Conservation (phyloP, 768 basidiomycete species). For the Hygrocybe punicea region DNA sequence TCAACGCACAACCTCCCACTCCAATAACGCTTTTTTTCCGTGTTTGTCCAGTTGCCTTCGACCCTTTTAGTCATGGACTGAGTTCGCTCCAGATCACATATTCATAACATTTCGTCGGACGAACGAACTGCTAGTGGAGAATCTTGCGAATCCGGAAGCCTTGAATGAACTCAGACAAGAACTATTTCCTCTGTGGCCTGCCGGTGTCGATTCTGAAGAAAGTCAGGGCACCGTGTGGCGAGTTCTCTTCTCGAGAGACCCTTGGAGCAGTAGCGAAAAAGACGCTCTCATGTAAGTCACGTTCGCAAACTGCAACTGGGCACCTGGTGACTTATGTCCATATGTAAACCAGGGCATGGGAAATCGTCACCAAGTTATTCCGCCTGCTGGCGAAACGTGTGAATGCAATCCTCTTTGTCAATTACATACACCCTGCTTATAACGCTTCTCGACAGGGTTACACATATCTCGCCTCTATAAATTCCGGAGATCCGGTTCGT, state of each 20-base stretch:
- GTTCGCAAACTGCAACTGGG: background rate
- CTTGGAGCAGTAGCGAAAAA: slow-evolving; percentile 61
- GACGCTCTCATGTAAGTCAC: slow-evolving; percentile 50
- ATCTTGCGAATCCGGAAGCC: slow-evolving; percentile 42
- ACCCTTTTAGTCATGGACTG: background rate
- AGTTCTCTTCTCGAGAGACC: slow-evolving; percentile 61
- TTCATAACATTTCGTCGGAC: slow-evolving; percentile 66
- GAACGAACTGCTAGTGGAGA: slow-evolving; percentile 61
- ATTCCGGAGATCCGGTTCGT: slow-evolving; percentile 52
- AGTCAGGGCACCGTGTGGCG: slow-evolving; percentile 49
- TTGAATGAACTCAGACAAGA: slow-evolving; percentile 56
- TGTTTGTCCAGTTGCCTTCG: background rate
- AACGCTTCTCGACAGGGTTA: slow-evolving; percentile 52
- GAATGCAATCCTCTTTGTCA: slow-evolving; percentile 18
- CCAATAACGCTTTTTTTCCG: slow-evolving; percentile 7
- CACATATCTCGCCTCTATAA: slow-evolving; percentile 61
- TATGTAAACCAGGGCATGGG: slow-evolving; percentile 46
- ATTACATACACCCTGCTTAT: slow-evolving; percentile 3
- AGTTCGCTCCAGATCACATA: slow-evolving; percentile 54
- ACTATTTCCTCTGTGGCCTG: slow-evolving; percentile 63
- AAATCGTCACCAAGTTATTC: slow-evolving; percentile 59
- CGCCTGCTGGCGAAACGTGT: slow-evolving; percentile 58
- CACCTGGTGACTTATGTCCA: background rate
- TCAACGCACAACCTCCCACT: slow-evolving; percentile 15
- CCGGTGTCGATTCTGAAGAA: slow-evolving; percentile 53